A percentile compares a stretch with the other conserved stretches of the same genome.
These are phyloP conservation scores for Lyophyllum shimeji DNA, from an alignment of 768 basidiomycete species.

Conservation along the genomic window DNA sequence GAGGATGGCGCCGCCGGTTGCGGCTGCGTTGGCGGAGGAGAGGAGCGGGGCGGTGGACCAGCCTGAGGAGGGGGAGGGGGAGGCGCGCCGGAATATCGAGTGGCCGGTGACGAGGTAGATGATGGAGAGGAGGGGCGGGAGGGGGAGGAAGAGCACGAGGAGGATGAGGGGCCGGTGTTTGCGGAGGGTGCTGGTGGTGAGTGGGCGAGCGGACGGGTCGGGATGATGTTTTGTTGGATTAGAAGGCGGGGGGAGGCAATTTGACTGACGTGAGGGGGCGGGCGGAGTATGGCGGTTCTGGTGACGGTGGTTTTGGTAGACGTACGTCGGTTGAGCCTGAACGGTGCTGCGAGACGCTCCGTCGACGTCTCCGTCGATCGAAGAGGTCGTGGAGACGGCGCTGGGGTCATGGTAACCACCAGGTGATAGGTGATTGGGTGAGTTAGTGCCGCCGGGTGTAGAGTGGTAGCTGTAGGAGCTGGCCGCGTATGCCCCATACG, in stretches of 20 bases:
- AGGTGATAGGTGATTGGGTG: neutral
- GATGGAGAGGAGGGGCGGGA: slow-evolving; percentile 32
- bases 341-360: neutral
- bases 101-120: slow-evolving; percentile 31
- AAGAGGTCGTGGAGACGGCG: neutral
- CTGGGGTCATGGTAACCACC: neutral
- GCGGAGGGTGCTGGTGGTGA: neutral
- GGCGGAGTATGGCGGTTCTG: slow-evolving; percentile 1
- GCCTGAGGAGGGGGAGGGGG: slow-evolving; percentile 15
- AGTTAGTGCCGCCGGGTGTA: neutral
- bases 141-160: slow-evolving; percentile 28
- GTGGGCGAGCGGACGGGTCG: neutral
- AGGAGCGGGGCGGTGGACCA: slow-evolving; percentile 18
- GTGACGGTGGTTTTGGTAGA: slow-evolving; percentile 2
- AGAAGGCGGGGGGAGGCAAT: neutral
- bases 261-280: neutral
- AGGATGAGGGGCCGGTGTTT: slow-evolving; percentile 13
- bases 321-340: neutral
- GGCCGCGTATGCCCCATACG: slow-evolving; percentile 1
- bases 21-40: slow-evolving; percentile 31
- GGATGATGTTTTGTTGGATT: neutral
- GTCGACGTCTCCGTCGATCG: neutral
- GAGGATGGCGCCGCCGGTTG: slow-evolving; percentile 33
- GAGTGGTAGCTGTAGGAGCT: slow-evolving; percentile 1
- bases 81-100: slow-evolving; percentile 25